Base-by-base conservation (phyloP, 2,329 filamentous ascomycete genomes). In the Talaromyces sp. region DNA sequence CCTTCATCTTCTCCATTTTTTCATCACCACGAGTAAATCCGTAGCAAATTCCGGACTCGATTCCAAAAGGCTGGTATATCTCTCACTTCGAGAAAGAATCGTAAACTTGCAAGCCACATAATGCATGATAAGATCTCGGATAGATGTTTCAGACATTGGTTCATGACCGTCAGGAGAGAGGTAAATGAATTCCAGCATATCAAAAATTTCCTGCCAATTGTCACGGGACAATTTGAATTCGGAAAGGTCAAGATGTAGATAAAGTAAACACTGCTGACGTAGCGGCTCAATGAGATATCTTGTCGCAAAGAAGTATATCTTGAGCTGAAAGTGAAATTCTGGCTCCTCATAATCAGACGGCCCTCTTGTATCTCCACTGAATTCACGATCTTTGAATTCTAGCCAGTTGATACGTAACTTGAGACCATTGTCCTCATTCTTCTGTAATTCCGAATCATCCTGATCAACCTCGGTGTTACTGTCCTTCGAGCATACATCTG, bases 301-400 rank as follows among this genome's bases (percentile, higher is more conserved):
- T 19, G 60, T 67, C 25, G 64, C 60, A 66, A 67, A 67, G 5
- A 66, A 27, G 54, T 67, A 67, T 66, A 67, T 22, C 10, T 67
- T 67, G 8, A 36, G 7, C 11, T 36, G 7, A 36, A 36, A 36
- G 11, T 36, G 3, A 13, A 13, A 11, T 36, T 36, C 34, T 43
- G 13, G 29, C 29, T 31, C 29, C 29, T 31, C 1, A 31, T 31
- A 31, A 5, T 6, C 5, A 31, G 29, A 7, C 29, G 29, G 29
- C 29, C 34, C 10, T 36, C 34, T 36, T 36, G 2, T 10, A 36
- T 36, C 34, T 13, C 11, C 11, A 11, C 34, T 10, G 7, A 8
- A 36, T 36, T 36, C 29, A 31, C 29, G 3, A 15, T 43, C 17
- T 43, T 43, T n/a, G 38, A 43, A 17, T 15, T 10, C 15, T 43